Evolutionary conservation across 371 early-diverging fungal species (phyloP), one percentile per base, ranked within the genome.

Genomic region (Apophysomyces variabilis): DNA sequence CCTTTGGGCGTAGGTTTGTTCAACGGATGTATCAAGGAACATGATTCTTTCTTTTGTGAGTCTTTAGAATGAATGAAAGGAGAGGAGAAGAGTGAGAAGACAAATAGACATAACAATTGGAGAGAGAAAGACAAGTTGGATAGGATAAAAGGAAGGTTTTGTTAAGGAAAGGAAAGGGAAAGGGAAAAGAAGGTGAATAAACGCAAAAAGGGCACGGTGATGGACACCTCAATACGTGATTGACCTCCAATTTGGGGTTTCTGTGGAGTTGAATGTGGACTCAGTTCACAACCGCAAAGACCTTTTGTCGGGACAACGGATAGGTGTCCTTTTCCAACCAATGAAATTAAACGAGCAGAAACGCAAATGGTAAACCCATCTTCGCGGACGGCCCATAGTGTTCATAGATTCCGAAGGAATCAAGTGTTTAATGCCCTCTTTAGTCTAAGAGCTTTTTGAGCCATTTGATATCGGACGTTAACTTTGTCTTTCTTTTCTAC

Each of bases 101-200:
- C 16, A 50, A 21, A 21, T 50, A 21, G 54, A 7, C 54, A 50
- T 50, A 50, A 50, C 54, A 50, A 16, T 21, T 50, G n/a, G 54
- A 18, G n/a, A 21, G n/a, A 47, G 47, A 16, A 47, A 47, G 47
- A 16, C 11, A 47, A 50, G 16, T 16, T 5, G 21, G 21, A 50
- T 9, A 9, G 21, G 21, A 18, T 21, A 21, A 18, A 45, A 45
- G 46, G 46, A 26, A 26, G 32, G 32, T 26, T 26, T 26, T 26
- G 32, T 26, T 26, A 5, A 47, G 47, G 47, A 47, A 47, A 47
- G 47, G 47, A 47, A 47, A 50, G 16, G 54, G 21, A 50, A 50
- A 50, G 21, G n/a, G 21, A 50, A 18, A 50, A 21, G 46, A 45
- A 45, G 46, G 46, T 13, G 16, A 45, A n/a, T n/a, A 45, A 43